These are phyloP conservation scores for Papiliotrema terrestris DNA, from an alignment of 1,284 basidiomycete species.

Conservation along the genomic window DNA sequence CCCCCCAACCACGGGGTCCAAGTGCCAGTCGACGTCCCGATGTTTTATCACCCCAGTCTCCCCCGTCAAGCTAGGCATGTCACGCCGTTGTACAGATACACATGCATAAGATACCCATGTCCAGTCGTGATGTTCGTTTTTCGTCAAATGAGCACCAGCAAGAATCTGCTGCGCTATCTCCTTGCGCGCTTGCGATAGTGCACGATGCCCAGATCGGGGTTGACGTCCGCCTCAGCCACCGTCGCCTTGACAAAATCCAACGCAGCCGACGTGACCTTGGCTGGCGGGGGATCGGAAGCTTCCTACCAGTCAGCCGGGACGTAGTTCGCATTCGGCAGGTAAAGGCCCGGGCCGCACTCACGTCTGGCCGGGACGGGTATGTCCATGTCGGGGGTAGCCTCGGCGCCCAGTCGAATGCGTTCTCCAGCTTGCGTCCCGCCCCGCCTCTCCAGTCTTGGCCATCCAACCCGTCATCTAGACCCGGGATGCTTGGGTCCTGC, in stretches of 20 bases:
- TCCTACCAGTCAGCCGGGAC: not conserved
- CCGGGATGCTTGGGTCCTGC: not conserved
- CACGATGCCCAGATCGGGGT: constrained; percentile 44
- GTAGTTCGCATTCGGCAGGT: no score
- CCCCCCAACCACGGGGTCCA: no score
- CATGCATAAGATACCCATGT: no score
- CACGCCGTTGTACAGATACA: not conserved
- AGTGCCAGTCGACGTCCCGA: no score
- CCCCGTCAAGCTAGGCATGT: no score
- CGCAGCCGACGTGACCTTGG: constrained; percentile 31
- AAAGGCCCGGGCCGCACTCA: constrained; percentile 1
- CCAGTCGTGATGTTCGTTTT: not conserved
- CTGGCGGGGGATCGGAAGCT: not conserved
- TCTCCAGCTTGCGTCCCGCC: constrained; percentile 9
- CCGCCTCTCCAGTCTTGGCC: not conserved
- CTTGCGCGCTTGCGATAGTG: constrained; percentile 26
- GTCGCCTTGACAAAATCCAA: constrained; percentile 46
- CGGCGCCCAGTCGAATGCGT: constrained; percentile 37
- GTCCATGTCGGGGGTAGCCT: constrained; percentile 37
- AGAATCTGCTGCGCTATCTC: not conserved
- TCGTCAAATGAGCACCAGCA: not conserved
- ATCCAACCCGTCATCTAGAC: not conserved
- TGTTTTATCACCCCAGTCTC: no score
- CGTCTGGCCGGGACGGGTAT: constrained; percentile 17
- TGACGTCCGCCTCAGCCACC: constrained; percentile 41